Percentiles rank a stretch among this genome's conserved stretches.
phyloP scores from a whole-genome alignment of 257 asterid genomes.

The Galeopsis tetrahit region DNA sequence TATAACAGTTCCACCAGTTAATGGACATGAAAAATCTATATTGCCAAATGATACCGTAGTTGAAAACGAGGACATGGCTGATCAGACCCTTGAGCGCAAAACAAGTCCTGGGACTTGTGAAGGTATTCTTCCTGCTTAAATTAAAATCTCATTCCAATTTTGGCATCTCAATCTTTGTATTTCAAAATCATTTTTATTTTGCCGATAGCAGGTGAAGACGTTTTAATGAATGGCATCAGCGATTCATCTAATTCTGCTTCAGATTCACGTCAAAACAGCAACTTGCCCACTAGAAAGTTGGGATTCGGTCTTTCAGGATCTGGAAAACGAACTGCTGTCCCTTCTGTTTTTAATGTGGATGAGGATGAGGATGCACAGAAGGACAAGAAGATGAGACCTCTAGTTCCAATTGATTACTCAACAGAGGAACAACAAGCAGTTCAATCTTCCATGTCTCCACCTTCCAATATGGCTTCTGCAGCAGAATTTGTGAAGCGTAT shows the following conservation, averaged over 20 bases:
- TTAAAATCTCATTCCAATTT: constrained; percentile 11
- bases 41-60: constrained; percentile 48
- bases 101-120: constrained; percentile 47
- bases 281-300: constrained; percentile 71
- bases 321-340: constrained; percentile 90
- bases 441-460: constrained; percentile 55
- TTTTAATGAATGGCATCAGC: constrained; percentile 56
- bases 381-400: constrained; percentile 98
- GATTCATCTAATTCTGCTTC: constrained; percentile 55
- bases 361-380: constrained; percentile 95
- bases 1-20: constrained; percentile 46
- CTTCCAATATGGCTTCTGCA: constrained; percentile 60
- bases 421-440: constrained; percentile 75
- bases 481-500: constrained; percentile 73
- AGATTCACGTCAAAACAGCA: constrained; percentile 59
- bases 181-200: constrained; percentile 33
- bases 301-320: constrained; percentile 91
- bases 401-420: constrained; percentile 97
- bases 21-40: constrained; percentile 48
- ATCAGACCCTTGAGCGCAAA: constrained; percentile 46
- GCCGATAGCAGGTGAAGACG: constrained; percentile 58
- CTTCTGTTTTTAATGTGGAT: constrained; percentile 85
- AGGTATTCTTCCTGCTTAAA: constrained; percentile 40
- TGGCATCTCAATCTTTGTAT: constrained; percentile 10
- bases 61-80: constrained; percentile 49